Conservation (phyloP, 306 rosid species). For the Malus fusca region DNA sequence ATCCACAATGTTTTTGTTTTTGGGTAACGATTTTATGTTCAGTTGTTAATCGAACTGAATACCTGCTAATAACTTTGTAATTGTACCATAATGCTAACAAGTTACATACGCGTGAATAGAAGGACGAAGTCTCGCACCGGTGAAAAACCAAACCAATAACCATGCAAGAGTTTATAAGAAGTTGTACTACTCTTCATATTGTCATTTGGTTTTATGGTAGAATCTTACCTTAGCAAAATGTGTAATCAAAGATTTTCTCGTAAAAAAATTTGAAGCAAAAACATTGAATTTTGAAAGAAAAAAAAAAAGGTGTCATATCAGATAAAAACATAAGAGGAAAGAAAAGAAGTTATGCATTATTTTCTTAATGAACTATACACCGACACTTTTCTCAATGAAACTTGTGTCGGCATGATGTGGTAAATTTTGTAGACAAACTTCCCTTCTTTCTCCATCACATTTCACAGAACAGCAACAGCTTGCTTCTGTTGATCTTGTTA, state of each 20-base stretch:
- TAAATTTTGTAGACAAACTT: neutral
- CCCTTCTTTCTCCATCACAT: slow-evolving; percentile 10
- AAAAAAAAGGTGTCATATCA: neutral
- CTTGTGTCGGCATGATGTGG: slow-evolving; percentile 25
- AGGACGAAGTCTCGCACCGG: accelerated
- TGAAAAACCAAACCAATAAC: no score
- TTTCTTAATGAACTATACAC: slow-evolving; percentile 18
- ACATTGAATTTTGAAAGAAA: neutral
- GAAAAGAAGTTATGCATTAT: neutral
- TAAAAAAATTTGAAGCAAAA: neutral
- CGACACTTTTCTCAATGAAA: slow-evolving; percentile 43
- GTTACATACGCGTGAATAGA: no score
- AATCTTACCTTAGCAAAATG: no score
- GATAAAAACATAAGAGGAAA: neutral
- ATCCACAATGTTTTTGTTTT: neutral
- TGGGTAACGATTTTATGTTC: neutral
- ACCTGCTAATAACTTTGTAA: neutral
- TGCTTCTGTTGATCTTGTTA: neutral
- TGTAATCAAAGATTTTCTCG: neutral
- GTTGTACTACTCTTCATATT: no score
- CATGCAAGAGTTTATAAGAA: no score
- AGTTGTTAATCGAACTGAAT: neutral
- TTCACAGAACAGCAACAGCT: neutral
- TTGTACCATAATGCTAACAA: neutral
- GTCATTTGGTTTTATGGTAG: no score